Evolutionary conservation across 805 yeast genomes (phyloP), one percentile per base, ranked within the genome.

Genomic region (Zygotorulaspora chibaensis): DNA sequence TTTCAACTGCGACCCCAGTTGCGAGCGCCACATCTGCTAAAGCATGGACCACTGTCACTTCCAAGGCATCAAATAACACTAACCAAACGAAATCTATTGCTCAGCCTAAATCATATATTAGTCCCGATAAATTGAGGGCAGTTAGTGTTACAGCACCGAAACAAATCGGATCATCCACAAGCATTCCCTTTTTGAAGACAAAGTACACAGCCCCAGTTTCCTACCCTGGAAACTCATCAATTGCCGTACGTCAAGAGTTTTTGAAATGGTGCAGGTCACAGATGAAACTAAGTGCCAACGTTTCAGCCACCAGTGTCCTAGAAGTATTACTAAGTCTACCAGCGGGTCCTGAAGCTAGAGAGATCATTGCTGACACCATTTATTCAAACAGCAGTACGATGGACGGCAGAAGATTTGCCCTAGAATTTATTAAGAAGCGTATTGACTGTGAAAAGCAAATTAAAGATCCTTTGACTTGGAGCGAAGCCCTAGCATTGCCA

Each of bases 331-430:
- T 90, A 51, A 82, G 88, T 50, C 75, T 91, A 51, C 96, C 97
- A 29, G 67, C 76, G n/a, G 78, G 81, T 33, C 56, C 74, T 6
- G 96, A 88, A 55, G 80, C 95, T 0, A 73, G 76, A 40, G 96
- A 83, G 63, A 86, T 91, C 62, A 89, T 91, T 61, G 84, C 96
- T 1, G 99, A 91, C 60, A 87, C 96, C 10, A 81, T 91, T 47
- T 89, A 88, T 69, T 81, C 93, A 20, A 85, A 88, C 49, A 84
- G 95, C 34, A 77, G 90, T 2, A 84, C 90, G 1, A 82, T 91
- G 85, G 96, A 93, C 64, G 98, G 98, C 18, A 81, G 96, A 62
- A 76, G 96, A 54, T 91, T 90, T 71, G 96, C 99, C 0, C 78
- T 76, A 46, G 99, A 93, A 61, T 93, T 93, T 63, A 73, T 84